Conservation (phyloP, 768 basidiomycete genomes). For the Antrodiella citrinella region DNA sequence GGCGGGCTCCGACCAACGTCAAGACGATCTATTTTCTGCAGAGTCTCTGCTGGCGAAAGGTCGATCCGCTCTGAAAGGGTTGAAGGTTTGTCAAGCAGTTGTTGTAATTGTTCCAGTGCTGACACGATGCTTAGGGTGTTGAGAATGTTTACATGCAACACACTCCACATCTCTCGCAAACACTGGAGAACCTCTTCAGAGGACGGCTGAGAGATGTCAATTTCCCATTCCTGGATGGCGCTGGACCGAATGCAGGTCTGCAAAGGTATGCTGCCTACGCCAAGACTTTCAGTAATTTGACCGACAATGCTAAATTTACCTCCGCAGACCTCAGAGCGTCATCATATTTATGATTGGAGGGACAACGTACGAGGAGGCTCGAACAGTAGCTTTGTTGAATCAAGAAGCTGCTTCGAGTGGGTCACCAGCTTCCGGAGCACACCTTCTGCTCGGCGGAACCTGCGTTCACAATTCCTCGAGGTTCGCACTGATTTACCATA, state of each 20-base stretch:
- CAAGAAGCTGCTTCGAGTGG: slow-evolving; percentile 56
- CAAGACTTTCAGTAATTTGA: not conserved
- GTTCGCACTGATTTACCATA: slow-evolving; percentile 28
- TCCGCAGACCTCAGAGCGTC: slow-evolving; percentile 80
- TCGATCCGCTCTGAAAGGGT: slow-evolving; percentile 87
- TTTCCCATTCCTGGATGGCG: slow-evolving; percentile 81
- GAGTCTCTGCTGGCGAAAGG: slow-evolving; percentile 93
- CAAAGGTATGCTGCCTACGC: slow-evolving; percentile 47
- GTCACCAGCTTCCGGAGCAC: slow-evolving; percentile 50
- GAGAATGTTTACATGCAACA: slow-evolving; percentile 99
- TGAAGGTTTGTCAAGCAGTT: slow-evolving; percentile 53
- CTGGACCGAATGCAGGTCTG: slow-evolving; percentile 57
- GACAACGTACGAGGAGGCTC: slow-evolving; percentile 91
- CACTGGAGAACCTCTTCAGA: slow-evolving; percentile 81
- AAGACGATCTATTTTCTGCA: slow-evolving; percentile 94
- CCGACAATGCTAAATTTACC: not conserved
- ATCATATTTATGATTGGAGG: slow-evolving; percentile 97
- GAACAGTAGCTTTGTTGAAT: slow-evolving; percentile 78
- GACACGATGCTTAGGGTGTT: slow-evolving; percentile 57
- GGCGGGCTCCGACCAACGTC: slow-evolving; percentile 91
- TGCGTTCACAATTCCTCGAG: slow-evolving; percentile 92
- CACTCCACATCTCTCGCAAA: slow-evolving; percentile 86
- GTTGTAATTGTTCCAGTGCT: not conserved
- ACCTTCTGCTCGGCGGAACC: slow-evolving; percentile 87
- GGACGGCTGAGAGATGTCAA: slow-evolving; percentile 81